A percentile compares a stretch with the other conserved stretches of the same genome.
phyloP scores from a whole-genome alignment of 2,329 filamentous ascomycete genomes.

The Neofusicoccum sp. region DNA sequence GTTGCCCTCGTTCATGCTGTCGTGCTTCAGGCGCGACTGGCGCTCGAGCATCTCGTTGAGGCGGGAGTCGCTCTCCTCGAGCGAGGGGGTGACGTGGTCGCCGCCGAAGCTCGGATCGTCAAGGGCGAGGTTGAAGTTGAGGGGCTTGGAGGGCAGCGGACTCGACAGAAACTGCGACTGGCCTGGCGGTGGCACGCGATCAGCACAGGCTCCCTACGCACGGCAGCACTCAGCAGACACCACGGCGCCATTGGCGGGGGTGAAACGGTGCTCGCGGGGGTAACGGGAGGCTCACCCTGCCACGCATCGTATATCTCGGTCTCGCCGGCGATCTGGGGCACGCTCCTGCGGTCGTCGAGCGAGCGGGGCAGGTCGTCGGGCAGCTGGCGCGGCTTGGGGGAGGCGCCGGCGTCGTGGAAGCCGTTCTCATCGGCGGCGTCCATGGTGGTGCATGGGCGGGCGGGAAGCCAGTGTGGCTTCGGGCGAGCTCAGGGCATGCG shows the following conservation, averaged over 20 bases:
- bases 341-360: conserved; percentile 79
- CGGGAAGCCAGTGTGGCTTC: conserved; percentile 19
- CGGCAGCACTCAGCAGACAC: neutral
- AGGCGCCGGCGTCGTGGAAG: conserved; percentile 33
- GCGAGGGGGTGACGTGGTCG: conserved; percentile 49
- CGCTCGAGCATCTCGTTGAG: conserved; percentile 96
- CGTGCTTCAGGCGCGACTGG: conserved; percentile 82
- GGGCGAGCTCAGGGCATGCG: conserved; percentile 19
- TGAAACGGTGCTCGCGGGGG: conserved; percentile 15
- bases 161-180: conserved; percentile 94
- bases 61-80: conserved; percentile 80
- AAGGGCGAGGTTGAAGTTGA: conserved; percentile 83
- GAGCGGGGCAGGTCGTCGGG: conserved; percentile 88
- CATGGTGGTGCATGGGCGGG: conserved; percentile 24
- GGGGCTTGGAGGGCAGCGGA: conserved; percentile 79
- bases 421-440: conserved; percentile 39
- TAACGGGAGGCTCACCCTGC: conserved; percentile 69
- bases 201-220: conserved; percentile 10
- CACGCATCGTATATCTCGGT: conserved; percentile 99
- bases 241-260: neutral
- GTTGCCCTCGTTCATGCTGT: conserved; percentile 64
- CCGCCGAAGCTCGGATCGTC: conserved; percentile 76
- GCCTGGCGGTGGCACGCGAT: conserved; percentile 55
- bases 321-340: conserved; percentile 72
- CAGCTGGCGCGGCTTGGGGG: conserved; percentile 53